These are phyloP conservation scores for Cardiospermum halicacabum DNA, from an alignment of 345 rosid genomes.

Conservation along the genomic window DNA sequence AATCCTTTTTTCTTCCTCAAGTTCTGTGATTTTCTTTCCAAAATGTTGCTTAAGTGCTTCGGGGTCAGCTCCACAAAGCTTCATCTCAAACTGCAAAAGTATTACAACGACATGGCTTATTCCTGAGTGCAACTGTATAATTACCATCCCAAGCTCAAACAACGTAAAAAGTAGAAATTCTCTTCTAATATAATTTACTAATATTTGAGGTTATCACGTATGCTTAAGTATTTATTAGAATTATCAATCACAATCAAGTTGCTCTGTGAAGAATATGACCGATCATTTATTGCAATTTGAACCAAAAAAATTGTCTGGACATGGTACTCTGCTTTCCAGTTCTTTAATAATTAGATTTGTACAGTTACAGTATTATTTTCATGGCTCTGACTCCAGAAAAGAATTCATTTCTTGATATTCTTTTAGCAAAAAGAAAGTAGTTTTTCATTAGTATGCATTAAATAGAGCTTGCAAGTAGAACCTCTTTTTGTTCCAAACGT, in stretches of 20 bases:
- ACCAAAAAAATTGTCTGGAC: background rate
- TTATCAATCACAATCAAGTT: background rate
- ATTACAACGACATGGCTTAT: constrained; percentile 10
- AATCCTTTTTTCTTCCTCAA: constrained; percentile 67
- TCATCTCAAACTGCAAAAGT: constrained; percentile 68
- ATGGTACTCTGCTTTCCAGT: background rate
- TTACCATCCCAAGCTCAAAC: background rate
- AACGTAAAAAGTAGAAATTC: background rate
- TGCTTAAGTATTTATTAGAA: background rate
- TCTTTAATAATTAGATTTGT: background rate
- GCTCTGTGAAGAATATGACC: background rate
- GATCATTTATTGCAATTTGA: background rate
- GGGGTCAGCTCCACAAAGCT: constrained; percentile 47
- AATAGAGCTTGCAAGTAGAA: constrained; percentile 15
- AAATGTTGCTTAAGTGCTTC: constrained; percentile 63
- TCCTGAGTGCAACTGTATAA: background rate
- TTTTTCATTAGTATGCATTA: background rate
- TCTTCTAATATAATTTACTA: background rate
- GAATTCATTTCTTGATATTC: background rate
- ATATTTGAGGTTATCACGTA: background rate
- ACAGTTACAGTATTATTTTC: background rate
- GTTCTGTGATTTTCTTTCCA: constrained; percentile 68
- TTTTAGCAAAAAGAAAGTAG: background rate
- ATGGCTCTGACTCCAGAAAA: background rate
- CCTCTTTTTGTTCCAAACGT: constrained; percentile 95